phyloP scores from a whole-genome alignment of 1,139 yeast genomes.

The Arxiozyma telluris region DNA sequence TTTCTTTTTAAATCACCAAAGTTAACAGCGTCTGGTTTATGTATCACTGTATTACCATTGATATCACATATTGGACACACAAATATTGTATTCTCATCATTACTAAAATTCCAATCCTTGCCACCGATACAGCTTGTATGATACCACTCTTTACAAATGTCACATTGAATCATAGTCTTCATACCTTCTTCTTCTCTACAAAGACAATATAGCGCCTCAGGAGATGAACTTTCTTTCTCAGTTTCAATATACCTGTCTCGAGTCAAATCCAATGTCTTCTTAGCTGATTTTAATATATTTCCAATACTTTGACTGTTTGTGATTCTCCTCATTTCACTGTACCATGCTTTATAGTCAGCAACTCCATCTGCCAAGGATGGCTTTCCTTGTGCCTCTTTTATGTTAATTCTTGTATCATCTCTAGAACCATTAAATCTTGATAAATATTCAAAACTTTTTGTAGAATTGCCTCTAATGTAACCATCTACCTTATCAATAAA shows the following conservation, averaged over 20 bases:
- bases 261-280: conserved; percentile 29
- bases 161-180: conserved; percentile 76
- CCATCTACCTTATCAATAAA: conserved; percentile 7
- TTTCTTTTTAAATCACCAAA: conserved; percentile 32
- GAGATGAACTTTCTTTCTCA: conserved; percentile 2
- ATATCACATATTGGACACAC: conserved; percentile 56
- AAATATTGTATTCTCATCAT: conserved; percentile 37
- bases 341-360: conserved; percentile 32
- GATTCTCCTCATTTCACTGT: conserved; percentile 34
- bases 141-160: conserved; percentile 71
- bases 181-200: conserved; percentile 56
- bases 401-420: conserved; percentile 24
- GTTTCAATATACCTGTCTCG: conserved; percentile 33
- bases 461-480: conserved; percentile 5
- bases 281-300: not conserved
- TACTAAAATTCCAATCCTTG: conserved; percentile 25
- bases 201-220: conserved; percentile 42
- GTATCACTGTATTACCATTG: conserved; percentile 30
- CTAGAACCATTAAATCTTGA: conserved; percentile 23
- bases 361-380: conserved; percentile 11
- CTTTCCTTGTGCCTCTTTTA: conserved; percentile 9
- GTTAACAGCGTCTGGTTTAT: conserved; percentile 32
- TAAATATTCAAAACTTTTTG: conserved; percentile 9
- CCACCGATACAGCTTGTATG: conserved; percentile 54
- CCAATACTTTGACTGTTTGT: conserved; percentile 31